Base-by-base conservation (phyloP, 352 stramenopile genomes). In the Phytophthora sp. region DNA sequence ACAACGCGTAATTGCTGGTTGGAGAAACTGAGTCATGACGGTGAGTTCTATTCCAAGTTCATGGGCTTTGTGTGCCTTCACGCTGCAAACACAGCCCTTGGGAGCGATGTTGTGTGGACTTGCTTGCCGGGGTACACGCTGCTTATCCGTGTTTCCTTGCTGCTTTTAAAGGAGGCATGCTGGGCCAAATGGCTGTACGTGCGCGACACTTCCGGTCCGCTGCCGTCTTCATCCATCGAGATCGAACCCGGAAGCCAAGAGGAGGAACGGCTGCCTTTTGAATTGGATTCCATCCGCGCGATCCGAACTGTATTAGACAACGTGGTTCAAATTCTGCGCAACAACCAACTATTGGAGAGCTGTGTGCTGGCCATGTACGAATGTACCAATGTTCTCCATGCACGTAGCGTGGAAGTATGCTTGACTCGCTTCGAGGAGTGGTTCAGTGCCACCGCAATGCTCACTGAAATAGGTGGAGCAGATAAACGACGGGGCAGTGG, bases 21-120 rank as follows among this genome's bases (percentile, higher is more conserved):
- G 3, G 63, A 72, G n/a, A 81, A 76, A 55, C 56, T 94, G 5
- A 82, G 69, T 7, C 69, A 84, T 21, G 83, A 91, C 34, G 82
- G 82, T 46, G 84, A 93, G 44, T 91, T 91, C 50, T 94, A 86
- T 43, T 73, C 74, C 15, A 76, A 72, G 15, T 94, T 94, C 62
- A 89, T 94, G 80, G 65, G 73, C 0, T 76, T 74, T 35, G 79
- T 86, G 27, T 70, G 66, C 21, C 71, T 80, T 26, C 79, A 91
- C 31, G 76, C 71, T 7, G 74, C 87, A 1, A 69, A 71, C 10
- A 78, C 77, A 11, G 68, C 68, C 11, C 39, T 75, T 3, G 69
- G 59, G 4, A 72, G 69, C 37, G 56, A 71, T 5, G 54, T 82
- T 2, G 45, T 87, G 8, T 89, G 77, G 80, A 68, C 63, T 20